Conservation (phyloP, 1,284 basidiomycete genomes). For the Sutorius eximius region DNA sequence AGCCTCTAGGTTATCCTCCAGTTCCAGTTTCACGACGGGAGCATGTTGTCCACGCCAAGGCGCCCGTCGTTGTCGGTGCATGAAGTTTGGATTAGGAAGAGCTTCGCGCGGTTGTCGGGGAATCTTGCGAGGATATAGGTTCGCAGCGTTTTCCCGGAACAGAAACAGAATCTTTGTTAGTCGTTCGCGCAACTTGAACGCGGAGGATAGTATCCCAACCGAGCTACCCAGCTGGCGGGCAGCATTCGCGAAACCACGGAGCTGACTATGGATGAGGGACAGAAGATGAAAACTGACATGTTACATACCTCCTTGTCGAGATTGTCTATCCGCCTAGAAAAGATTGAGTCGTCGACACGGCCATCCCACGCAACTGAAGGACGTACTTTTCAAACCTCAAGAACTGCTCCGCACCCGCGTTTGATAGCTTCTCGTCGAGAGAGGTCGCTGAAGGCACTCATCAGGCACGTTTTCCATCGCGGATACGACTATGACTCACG, state of each 20-base stretch:
- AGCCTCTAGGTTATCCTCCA: conserved; percentile 35
- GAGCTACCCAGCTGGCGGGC: conserved; percentile 37
- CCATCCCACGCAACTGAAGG: background rate
- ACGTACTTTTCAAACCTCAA: conserved; percentile 35
- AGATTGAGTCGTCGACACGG: background rate
- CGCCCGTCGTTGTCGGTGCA: conserved; percentile 35
- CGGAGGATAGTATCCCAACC: conserved; percentile 37
- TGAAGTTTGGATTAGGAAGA: conserved; percentile 37
- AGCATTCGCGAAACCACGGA: conserved; percentile 36
- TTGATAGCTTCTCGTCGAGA: conserved; percentile 36
- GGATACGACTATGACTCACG: conserved; percentile 35
- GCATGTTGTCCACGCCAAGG: conserved; percentile 35
- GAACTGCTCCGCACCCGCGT: conserved; percentile 36
- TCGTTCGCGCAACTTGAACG: conserved; percentile 36
- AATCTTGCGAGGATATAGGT: conserved; percentile 35
- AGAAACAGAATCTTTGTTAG: conserved; percentile 37
- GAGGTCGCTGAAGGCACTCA: conserved; percentile 26
- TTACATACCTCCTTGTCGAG: conserved; percentile 36
- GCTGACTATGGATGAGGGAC: conserved; percentile 24
- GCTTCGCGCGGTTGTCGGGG: conserved; percentile 33
- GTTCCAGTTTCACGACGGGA: conserved; percentile 27
- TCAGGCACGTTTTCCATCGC: conserved; percentile 7
- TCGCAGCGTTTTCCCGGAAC: conserved; percentile 38
- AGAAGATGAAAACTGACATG: background rate
- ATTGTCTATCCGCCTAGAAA: conserved; percentile 31